Evolutionary conservation across 305 asterid species (phyloP).

Genomic region (Fraxinus velutina): DNA sequence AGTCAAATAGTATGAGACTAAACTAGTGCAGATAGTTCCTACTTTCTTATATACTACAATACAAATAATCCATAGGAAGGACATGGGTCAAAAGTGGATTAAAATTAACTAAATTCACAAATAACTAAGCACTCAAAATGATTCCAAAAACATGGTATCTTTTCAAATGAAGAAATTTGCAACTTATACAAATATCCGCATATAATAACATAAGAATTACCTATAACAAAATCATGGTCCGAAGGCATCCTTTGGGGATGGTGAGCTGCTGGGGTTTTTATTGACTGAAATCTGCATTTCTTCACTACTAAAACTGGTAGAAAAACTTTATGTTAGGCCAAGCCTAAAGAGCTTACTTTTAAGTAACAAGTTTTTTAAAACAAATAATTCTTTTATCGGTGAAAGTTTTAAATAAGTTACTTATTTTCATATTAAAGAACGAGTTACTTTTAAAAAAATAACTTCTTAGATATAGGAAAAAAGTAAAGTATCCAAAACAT

Average conservation of each 20-base stretch:
- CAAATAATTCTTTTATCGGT: not conserved
- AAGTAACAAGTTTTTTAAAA: not conserved
- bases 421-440: not conserved
- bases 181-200: not conserved
- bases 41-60: not conserved
- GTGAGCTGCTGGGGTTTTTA: not conserved
- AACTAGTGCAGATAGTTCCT: not conserved
- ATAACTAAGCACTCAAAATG: not conserved
- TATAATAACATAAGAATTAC: not conserved
- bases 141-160: not conserved
- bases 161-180: not conserved
- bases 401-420: not conserved
- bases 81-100: not conserved
- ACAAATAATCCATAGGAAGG: not conserved
- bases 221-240: not conserved
- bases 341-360: not conserved
- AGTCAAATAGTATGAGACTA: not conserved
- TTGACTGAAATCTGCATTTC: not conserved
- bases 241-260: not conserved
- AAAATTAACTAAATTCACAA: not conserved
- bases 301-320: not conserved
- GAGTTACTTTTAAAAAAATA: not conserved
- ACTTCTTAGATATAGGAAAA: not conserved
- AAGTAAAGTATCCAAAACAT: not conserved
- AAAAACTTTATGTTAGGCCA: not conserved